These are phyloP conservation scores for Diutina rugosa DNA, from an alignment of 1,139 yeast species.

Conservation along the genomic window DNA sequence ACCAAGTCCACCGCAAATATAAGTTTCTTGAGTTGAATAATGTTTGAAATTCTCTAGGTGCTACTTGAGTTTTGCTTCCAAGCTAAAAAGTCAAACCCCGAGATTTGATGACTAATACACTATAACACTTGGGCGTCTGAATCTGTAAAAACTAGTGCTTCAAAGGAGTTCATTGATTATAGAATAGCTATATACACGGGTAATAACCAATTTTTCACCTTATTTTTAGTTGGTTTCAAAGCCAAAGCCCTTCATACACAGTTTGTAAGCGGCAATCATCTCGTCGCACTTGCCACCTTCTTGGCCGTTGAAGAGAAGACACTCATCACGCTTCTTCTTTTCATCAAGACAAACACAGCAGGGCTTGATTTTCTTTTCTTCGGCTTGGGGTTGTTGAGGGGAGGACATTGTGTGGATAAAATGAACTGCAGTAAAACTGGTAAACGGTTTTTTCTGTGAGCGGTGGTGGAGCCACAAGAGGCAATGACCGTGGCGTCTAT, in stretches of 20 bases:
- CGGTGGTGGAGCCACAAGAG: neutral
- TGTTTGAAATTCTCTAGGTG: neutral
- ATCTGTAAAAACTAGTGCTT: neutral
- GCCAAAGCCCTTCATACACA: constrained; percentile 88
- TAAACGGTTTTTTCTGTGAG: neutral
- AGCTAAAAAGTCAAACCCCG: neutral
- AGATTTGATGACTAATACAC: neutral
- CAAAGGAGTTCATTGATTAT: neutral
- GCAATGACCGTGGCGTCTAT: neutral
- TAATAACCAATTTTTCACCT: neutral
- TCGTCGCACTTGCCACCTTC: constrained; percentile 75
- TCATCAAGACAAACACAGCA: constrained; percentile 92
- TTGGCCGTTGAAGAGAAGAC: constrained; percentile 70
- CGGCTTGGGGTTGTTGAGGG: neutral
- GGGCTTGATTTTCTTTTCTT: constrained; percentile 61
- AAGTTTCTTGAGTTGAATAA: neutral
- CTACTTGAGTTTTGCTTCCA: neutral
- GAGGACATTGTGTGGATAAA: neutral
- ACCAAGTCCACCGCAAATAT: neutral
- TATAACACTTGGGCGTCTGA: neutral
- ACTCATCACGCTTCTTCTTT: constrained; percentile 75
- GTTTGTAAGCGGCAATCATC: constrained; percentile 58
- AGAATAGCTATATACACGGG: neutral
- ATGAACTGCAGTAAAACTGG: neutral
- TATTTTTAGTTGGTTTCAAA: constrained; percentile 28